Base-by-base conservation (phyloP, 495 filamentous ascomycete species). In the Lophium mytilinum region DNA sequence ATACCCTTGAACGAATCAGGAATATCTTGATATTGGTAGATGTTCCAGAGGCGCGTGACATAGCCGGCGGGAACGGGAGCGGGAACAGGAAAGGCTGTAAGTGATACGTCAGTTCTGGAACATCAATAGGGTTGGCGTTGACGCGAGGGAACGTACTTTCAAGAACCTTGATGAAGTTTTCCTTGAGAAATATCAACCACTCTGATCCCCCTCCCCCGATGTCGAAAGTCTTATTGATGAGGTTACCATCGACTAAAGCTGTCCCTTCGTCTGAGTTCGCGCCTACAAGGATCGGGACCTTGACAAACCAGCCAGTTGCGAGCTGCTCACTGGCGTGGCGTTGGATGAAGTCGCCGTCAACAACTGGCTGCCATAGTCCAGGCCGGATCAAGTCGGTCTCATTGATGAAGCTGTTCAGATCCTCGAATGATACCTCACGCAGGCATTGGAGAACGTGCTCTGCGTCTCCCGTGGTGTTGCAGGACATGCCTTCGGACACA, bases 201-300 rank as follows among this genome's bases (percentile, higher is more conserved):
- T 10, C 50, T 50, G 2, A 62, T 55, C 1, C 6, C 24, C 6
- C 6, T 30, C 6, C 24, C 6, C 6, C 24, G 24, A 3, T 30
- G 24, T 30, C 24, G 24, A 30, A 6, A 3, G 24, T 30, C 24
- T 2, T 6, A 30, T 30, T 6, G 24, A 30, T 3, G 24, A 30
- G 24, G 24, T 2, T 30, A 30, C 24, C 24, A 30, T 30, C 6
- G 24, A 78, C 77, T 54, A 85, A 84, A 11, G 81, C 73, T 1
- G 80, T 83, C 5, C 83, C 83, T 48, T 86, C 82, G 62, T 87
- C 83, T 70, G 63, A 76, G 61, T 79, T 82, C 34, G 81, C 75
- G 11, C 83, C 83, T 40, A 75, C 68, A 40, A 85, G 78, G 50
- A 85, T 77, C 3, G 79, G 79, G 35, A 85, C 73, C 50, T 73